These are phyloP conservation scores for Penicillium atrosanguineum DNA, from an alignment of 495 filamentous ascomycete species.

Conservation along the genomic window DNA sequence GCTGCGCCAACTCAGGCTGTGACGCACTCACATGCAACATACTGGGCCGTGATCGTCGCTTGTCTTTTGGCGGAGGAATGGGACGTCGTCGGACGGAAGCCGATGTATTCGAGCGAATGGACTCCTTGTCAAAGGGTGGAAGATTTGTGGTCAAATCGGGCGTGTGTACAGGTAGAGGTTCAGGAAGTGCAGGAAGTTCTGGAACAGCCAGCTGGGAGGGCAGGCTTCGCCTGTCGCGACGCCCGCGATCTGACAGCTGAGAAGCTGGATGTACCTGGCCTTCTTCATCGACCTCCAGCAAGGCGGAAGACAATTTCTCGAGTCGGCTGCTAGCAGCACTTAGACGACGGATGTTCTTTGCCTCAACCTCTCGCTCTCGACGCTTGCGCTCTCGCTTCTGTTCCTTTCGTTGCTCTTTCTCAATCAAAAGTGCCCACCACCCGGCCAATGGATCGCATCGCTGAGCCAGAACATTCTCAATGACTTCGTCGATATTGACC, in stretches of 20 bases:
- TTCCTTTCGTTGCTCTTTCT: constrained; percentile 93
- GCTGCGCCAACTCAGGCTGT: constrained; percentile 60
- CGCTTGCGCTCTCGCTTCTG: constrained; percentile 79
- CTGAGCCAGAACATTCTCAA: constrained; percentile 88
- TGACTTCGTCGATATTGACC: constrained; percentile 89
- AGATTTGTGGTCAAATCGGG: constrained; percentile 46
- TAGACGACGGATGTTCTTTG: constrained; percentile 73
- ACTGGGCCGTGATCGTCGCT: constrained; percentile 67
- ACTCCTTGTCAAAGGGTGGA: constrained; percentile 77
- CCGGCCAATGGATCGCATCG: constrained; percentile 86
- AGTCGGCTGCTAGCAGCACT: constrained; percentile 84
- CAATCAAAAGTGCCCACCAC: constrained; percentile 94
- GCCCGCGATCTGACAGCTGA: constrained; percentile 42
- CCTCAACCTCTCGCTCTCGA: constrained; percentile 78
- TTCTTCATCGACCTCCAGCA: constrained; percentile 75
- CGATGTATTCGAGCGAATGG: constrained; percentile 66
- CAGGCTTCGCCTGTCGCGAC: constrained; percentile 56
- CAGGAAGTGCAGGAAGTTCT: constrained; percentile 73
- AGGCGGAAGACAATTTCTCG: constrained; percentile 69
- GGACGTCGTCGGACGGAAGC: constrained; percentile 62
- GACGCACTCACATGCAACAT: constrained; percentile 78
- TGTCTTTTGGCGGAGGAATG: constrained; percentile 84
- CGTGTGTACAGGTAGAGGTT: constrained; percentile 43
- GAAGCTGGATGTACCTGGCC: constrained; percentile 36
- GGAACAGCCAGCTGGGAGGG: constrained; percentile 51